Evolutionary conservation across 108 stramenopile species (phyloP).

Genomic region (Craspedostauros australis): DNA sequence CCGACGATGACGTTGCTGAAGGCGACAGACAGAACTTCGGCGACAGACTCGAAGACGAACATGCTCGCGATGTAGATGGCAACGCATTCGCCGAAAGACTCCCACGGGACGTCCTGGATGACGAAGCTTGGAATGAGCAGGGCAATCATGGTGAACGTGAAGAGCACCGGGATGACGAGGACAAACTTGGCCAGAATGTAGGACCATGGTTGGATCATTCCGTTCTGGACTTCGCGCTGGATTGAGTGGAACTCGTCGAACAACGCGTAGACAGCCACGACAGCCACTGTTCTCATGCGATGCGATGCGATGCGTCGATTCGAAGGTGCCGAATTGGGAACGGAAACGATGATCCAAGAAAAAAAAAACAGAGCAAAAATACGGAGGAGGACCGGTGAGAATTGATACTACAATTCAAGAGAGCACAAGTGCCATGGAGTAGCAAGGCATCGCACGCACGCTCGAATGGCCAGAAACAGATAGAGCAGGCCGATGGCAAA

Average conservation of each 20-base stretch:
- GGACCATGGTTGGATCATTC: constrained; percentile 16
- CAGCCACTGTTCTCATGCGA: constrained; percentile 17
- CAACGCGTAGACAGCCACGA: constrained; percentile 31
- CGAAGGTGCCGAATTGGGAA: too few relatives aligned
- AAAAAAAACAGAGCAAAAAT: too few relatives aligned
- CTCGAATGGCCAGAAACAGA: not conserved
- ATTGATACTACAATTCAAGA: not conserved
- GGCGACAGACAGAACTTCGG: constrained; percentile 19
- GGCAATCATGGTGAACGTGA: constrained; percentile 20
- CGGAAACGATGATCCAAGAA: too few relatives aligned
- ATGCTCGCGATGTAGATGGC: constrained; percentile 3
- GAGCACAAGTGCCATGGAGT: too few relatives aligned
- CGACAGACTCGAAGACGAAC: constrained; percentile 22
- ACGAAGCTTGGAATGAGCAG: constrained; percentile 21
- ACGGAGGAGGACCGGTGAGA: not conserved
- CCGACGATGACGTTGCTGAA: constrained; percentile 22
- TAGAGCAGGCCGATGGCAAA: not conserved
- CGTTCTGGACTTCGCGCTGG: constrained; percentile 26
- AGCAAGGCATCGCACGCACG: too few relatives aligned
- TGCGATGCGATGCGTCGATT: too few relatives aligned
- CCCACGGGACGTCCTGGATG: constrained; percentile 4
- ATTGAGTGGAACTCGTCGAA: constrained; percentile 29
- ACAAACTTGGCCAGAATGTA: constrained; percentile 24
- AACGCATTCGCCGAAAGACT: not conserved
- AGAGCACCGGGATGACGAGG: constrained; percentile 27